Base-by-base conservation (phyloP, 2,329 filamentous ascomycete genomes). In the Bipolaris bicolor region DNA sequence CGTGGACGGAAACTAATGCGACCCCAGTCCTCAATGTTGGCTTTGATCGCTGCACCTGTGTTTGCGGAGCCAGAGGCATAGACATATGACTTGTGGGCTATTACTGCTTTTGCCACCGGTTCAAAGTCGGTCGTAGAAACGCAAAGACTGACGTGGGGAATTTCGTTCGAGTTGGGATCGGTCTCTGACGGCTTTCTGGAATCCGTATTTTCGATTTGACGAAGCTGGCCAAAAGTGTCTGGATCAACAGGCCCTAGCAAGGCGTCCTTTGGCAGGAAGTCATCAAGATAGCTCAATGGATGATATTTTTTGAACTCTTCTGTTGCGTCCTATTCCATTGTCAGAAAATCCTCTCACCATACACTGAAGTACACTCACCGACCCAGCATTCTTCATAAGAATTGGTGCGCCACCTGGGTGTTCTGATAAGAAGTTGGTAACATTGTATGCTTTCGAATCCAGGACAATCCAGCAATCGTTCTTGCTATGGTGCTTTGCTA, bases 361-460 rank as follows among this genome's bases (percentile, higher is more conserved):
- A 11, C 13, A 9, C 5, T 20, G 15, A 2, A 5, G 7, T 45
- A 36, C 4, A 64, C 78, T 69, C 16, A 75, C 72, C 22, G 68
- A 72, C 80, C 84, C 83, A 41, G 77, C 80, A 46, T 75, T 67
- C 57, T 67, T 73, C 58, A 76, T 57, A 18, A 76, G 65, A 3
- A 75, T 73, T 1, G 69, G 63, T n/a, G 84, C 76, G 20, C 86
- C 86, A n/a, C 86, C 86, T 3, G 86, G 85, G 71, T 88, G 86
- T 48, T 86, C 78, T 7, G 81, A 80, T 5, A 86, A 77, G 68
- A 91, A 90, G 13, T 83, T 80, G 3, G 85, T 88, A 31, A 91
- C 76, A 71, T 91, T 85, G 77, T 88, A 90, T 5, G 90, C 86
- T 61, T 85, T 83, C 34, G 83, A 83, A 68, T 90, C 84, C 7